Percentiles rank a stretch among this genome's conserved stretches.
Evolutionary conservation across 1,284 basidiomycete genomes (phyloP).

Genomic region (Ceratobasidium sp.): DNA sequence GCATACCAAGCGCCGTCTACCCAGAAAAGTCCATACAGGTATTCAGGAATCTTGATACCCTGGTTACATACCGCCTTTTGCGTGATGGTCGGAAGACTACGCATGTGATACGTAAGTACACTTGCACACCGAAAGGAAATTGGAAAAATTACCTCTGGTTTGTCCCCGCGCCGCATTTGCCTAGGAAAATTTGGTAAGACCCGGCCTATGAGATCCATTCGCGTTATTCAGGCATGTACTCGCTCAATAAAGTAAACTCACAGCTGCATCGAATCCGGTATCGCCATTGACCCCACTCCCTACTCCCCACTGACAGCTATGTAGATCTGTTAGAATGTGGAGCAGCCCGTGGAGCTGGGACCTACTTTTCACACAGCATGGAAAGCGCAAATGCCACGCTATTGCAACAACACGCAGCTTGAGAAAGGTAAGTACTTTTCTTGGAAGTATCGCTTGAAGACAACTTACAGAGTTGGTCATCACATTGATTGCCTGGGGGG

Average conservation of each 20-base stretch:
- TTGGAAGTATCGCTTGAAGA: no score
- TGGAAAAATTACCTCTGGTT: neutral
- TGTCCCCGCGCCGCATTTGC: neutral
- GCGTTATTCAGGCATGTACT: neutral
- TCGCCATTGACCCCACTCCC: neutral
- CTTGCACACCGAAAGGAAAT: neutral
- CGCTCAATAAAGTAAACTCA: neutral
- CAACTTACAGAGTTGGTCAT: conserved; percentile 10
- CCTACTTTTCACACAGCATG: conserved; percentile 17
- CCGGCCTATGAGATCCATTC: neutral
- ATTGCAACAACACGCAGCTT: conserved; percentile 28
- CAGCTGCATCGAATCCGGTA: conserved; percentile 2
- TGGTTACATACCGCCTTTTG: conserved; percentile 6
- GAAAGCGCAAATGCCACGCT: conserved; percentile 14
- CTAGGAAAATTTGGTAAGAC: neutral
- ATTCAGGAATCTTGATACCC: conserved; percentile 10
- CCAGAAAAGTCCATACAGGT: conserved; percentile 5
- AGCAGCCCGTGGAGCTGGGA: neutral
- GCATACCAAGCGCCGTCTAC: conserved; percentile 1
- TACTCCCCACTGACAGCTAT: conserved; percentile 4
- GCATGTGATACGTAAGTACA: neutral
- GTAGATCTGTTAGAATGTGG: neutral
- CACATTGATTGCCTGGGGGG: neutral
- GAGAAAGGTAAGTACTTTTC: neutral
- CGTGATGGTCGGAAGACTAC: neutral